Conservation (phyloP, 2,329 filamentous ascomycete species). For the Cordyceps cateniannulata region DNA sequence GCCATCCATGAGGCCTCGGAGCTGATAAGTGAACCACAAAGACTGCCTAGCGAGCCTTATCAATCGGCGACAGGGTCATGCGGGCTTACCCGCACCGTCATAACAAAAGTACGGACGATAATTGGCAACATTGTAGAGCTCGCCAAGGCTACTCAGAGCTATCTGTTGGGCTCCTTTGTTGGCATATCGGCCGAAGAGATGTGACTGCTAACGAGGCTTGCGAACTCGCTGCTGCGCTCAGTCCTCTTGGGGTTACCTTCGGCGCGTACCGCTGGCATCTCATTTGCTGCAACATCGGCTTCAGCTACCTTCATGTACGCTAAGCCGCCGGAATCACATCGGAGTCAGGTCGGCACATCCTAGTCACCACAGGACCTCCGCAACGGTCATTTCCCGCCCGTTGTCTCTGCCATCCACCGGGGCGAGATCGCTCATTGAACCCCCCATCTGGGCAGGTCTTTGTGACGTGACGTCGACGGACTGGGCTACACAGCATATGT, state of each 20-base stretch:
- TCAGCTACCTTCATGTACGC: background rate
- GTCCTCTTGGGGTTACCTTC: background rate
- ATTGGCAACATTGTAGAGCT: background rate
- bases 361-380: background rate
- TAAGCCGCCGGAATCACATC: constrained; percentile 8
- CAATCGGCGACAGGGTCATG: background rate
- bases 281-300: background rate
- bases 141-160: background rate
- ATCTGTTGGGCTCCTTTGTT: background rate
- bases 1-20: background rate
- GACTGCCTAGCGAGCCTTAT: background rate
- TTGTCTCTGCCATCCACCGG: background rate
- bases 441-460: background rate
- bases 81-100: background rate
- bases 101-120: background rate
- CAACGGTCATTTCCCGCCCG: background rate
- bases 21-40: background rate
- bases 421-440: background rate
- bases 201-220: background rate
- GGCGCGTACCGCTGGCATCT: constrained; percentile 4
- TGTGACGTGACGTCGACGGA: background rate
- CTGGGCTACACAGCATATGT: background rate
- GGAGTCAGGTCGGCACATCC: background rate
- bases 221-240: background rate
- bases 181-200: background rate